Conservation (phyloP, 345 rosid genomes). For the Arabis alpina region DNA sequence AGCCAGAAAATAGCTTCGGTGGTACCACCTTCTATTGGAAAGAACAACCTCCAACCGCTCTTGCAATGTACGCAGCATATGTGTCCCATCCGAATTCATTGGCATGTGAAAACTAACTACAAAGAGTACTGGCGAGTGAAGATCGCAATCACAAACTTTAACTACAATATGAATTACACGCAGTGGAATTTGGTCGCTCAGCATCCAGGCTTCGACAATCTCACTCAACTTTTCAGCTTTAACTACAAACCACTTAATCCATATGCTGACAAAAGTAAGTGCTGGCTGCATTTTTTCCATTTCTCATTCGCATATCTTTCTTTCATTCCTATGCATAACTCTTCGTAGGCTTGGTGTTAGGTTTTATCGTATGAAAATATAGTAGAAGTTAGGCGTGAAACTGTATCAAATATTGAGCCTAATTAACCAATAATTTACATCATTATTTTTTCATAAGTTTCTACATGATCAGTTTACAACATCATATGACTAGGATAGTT, state of each 20-base stretch:
- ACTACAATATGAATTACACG: constrained; percentile 76
- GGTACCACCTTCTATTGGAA: constrained; percentile 49
- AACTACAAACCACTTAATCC: constrained; percentile 67
- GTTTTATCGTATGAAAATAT: neutral
- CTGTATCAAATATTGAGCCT: too few species aligned
- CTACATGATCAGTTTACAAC: too few species aligned
- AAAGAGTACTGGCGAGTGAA: constrained; percentile 87
- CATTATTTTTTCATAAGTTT: too few species aligned
- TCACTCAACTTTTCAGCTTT: constrained; percentile 75
- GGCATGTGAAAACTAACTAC: constrained; percentile 88
- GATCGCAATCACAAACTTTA: constrained; percentile 77
- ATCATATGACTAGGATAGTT: too few species aligned
- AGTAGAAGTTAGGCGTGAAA: too few species aligned
- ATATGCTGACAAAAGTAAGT: constrained; percentile 70
- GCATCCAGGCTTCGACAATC: constrained; percentile 83
- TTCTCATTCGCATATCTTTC: constrained; percentile 1
- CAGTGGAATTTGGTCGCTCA: constrained; percentile 86
- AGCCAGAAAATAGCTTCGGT: constrained; percentile 66
- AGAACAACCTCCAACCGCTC: constrained; percentile 54
- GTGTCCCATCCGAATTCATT: constrained; percentile 93
- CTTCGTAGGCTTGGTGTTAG: constrained; percentile 9
- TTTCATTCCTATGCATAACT: neutral
- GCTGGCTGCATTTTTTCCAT: neutral
- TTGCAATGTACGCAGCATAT: constrained; percentile 82
- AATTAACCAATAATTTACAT: too few species aligned